Conservation (phyloP, 768 basidiomycete species). For the Leccinum sublutescens region DNA sequence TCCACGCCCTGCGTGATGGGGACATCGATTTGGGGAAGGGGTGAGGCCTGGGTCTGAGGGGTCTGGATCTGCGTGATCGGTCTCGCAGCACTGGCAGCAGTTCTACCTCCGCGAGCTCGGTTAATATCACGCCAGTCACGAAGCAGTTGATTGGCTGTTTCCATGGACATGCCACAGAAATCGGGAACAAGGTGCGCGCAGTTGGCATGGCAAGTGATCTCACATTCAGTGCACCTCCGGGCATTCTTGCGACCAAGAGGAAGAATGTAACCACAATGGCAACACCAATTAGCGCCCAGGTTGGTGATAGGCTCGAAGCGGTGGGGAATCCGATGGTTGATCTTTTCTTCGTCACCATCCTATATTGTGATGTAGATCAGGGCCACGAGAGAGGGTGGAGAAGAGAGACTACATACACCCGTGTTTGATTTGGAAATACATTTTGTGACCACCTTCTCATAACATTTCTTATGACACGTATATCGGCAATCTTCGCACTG, state of each 20-base stretch:
- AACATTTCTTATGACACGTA: constrained; percentile 98
- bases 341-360: constrained; percentile 97
- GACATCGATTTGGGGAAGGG: constrained; percentile 34
- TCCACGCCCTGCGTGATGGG: constrained; percentile 40
- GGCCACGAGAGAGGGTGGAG: background rate
- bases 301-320: constrained; percentile 97
- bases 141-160: constrained; percentile 91
- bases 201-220: constrained; percentile 94
- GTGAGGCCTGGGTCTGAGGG: constrained; percentile 31
- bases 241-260: constrained; percentile 97
- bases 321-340: constrained; percentile 99
- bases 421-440: constrained; percentile 97
- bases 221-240: constrained; percentile 92
- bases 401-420: constrained; percentile 58
- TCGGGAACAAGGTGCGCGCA: constrained; percentile 98
- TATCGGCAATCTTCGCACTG: constrained; percentile 99
- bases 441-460: constrained; percentile 98
- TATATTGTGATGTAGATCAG: constrained; percentile 28
- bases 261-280: constrained; percentile 98
- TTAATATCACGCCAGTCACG: constrained; percentile 93
- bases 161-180: constrained; percentile 99
- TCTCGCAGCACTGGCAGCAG: constrained; percentile 30
- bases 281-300: constrained; percentile 98
- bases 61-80: constrained; percentile 34
- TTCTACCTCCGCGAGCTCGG: constrained; percentile 52